These are phyloP conservation scores for Colletotrichum acutatum DNA, from an alignment of 2,329 filamentous ascomycete genomes.

Conservation along the genomic window DNA sequence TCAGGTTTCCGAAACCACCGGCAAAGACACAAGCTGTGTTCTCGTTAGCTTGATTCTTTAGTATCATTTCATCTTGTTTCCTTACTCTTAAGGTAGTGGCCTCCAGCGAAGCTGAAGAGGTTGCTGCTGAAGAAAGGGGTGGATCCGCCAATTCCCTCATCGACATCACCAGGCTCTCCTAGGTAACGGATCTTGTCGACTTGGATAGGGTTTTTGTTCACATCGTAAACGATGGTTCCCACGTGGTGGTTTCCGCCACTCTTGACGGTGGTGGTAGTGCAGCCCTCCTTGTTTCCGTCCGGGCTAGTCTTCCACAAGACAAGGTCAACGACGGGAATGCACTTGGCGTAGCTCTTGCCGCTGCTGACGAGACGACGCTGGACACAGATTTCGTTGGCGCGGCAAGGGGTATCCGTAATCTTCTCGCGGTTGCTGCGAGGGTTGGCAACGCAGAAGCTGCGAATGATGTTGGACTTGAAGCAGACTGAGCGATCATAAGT, in stretches of 20 bases:
- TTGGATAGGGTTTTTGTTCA: neutral
- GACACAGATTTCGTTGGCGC: neutral
- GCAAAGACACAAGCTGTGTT: neutral
- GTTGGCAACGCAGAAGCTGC: neutral
- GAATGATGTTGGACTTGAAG: neutral
- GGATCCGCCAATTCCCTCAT: neutral
- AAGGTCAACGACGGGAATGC: neutral
- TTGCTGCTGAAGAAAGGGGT: neutral
- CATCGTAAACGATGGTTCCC: neutral
- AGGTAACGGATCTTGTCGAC: constrained; percentile 7
- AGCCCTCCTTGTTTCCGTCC: neutral
- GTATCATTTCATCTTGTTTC: neutral
- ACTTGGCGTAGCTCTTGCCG: neutral
- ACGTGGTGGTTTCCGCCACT: neutral
- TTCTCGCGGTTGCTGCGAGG: neutral
- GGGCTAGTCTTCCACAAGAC: neutral
- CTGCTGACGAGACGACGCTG: neutral
- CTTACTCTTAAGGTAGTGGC: neutral
- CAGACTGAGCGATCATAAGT: constrained; percentile 1
- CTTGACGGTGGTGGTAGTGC: neutral
- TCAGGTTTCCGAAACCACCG: neutral
- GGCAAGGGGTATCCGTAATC: neutral
- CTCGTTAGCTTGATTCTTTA: neutral
- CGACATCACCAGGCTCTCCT: neutral
- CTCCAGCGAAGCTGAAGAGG: neutral